These are phyloP conservation scores for Cladophialophora bantiana DNA, from an alignment of 2,329 filamentous ascomycete genomes.

Conservation along the genomic window DNA sequence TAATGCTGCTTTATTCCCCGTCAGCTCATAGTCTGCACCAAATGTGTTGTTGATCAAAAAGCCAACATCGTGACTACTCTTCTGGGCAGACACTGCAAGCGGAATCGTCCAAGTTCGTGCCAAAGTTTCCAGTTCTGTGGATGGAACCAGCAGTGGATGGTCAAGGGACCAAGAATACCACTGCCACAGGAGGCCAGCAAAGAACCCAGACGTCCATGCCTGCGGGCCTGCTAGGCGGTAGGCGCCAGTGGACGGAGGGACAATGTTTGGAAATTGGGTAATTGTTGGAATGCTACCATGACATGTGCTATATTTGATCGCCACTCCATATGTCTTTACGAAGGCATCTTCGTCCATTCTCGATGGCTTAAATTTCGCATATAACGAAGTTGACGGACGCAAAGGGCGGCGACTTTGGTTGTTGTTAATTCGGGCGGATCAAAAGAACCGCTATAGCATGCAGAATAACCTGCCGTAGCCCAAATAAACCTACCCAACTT, in stretches of 20 bases:
- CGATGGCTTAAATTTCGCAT: background rate
- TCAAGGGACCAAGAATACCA: background rate
- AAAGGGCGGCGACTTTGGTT: background rate
- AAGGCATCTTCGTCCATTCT: constrained; percentile 1
- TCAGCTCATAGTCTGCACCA: constrained; percentile 1
- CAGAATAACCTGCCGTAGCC: background rate
- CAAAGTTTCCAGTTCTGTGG: constrained; percentile 2
- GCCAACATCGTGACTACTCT: constrained; percentile 3
- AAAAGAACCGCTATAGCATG: background rate
- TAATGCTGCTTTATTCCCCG: background rate
- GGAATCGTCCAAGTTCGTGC: background rate
- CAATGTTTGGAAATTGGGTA: constrained; percentile 4
- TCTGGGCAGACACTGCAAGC: background rate
- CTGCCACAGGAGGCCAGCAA: background rate
- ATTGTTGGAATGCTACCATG: background rate
- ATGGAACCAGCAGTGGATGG: background rate
- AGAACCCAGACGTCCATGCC: background rate
- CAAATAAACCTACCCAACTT: background rate
- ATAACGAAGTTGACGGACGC: background rate
- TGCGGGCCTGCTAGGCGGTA: background rate
- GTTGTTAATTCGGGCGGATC: background rate
- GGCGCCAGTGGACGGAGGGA: background rate
- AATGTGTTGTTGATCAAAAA: background rate
- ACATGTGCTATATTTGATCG: background rate
- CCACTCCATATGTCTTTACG: background rate